Evolutionary conservation across 306 rosid genomes (phyloP), one percentile per base, ranked within the genome.

Genomic region (Leucaena leucocephala): DNA sequence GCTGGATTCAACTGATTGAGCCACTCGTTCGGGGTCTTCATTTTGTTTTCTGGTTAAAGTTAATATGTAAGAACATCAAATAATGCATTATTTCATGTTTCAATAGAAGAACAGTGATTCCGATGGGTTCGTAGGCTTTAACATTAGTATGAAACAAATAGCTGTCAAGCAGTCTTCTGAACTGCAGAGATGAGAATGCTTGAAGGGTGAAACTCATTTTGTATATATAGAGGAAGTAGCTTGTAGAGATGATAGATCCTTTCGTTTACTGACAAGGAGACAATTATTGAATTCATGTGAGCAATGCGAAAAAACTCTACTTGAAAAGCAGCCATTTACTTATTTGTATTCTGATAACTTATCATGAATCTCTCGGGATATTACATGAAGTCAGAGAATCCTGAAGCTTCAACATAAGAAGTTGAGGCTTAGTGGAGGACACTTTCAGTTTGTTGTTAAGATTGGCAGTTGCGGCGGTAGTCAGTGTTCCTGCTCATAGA

Each of bases 1-100:
- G n/a, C 43, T 42, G 67, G 54, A 39, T 74, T 74, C 68, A 22
- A 42, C 69, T 72, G 34, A 71, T 49, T 21, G 19, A 11, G 75
- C 75, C 10, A 46, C 40, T 70, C 43, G 59, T 4, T 71, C 43
- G 2, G 43, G n/a, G n/a, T n/a, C 10, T 21, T 65, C 70, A 8
- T 38, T 36, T 65, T 13, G 21, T 27, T 27, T 27, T 27, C 27
- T 27, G 27, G 27, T 27, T 27, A 27, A 27, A 27, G 27, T 27
- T 27, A 27, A 27, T 27, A 27, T 27, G 27, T 27, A 27, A 27
- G 27, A 27, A 27, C 27, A 27, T 27, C 27, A 27, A 27, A 27
- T 27, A 0, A 27, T 27, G 27, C 27, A 27, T 27, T 27, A 27
- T 27, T 27, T 27, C 14, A 3, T 27, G 11, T n/a, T 48, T 71